phyloP scores from a whole-genome alignment of 1,139 yeast genomes.

The Sugiyamaella neomexicana region DNA sequence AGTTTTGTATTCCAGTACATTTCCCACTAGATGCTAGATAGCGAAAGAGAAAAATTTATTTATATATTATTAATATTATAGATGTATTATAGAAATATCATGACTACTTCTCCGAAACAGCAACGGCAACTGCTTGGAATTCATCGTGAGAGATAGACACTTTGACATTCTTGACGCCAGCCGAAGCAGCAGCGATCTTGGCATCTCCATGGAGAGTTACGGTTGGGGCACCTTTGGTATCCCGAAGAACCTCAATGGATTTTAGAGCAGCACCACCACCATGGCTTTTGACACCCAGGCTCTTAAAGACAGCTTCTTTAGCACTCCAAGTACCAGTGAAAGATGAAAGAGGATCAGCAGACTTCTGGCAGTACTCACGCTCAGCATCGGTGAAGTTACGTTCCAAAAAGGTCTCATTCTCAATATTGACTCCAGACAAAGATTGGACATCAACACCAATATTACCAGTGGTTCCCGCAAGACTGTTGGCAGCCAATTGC shows the following conservation, averaged over 20 bases:
- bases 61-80: slow-evolving; percentile 6
- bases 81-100: background rate
- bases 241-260: slow-evolving; percentile 85
- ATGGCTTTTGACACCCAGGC: slow-evolving; percentile 80
- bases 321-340: slow-evolving; percentile 99
- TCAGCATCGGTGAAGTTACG: slow-evolving; percentile 87
- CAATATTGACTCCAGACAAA: slow-evolving; percentile 73
- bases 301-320: slow-evolving; percentile 97
- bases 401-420: slow-evolving; percentile 83
- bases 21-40: slow-evolving; percentile 72
- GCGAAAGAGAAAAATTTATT: background rate
- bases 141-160: slow-evolving; percentile 96
- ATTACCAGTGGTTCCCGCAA: slow-evolving; percentile 58
- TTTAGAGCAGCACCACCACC: slow-evolving; percentile 95
- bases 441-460: slow-evolving; percentile 98
- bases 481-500: slow-evolving; percentile 39
- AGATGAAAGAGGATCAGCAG: slow-evolving; percentile 79
- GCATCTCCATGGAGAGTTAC: slow-evolving; percentile 80
- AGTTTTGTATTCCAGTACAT: slow-evolving; percentile 91
- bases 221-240: slow-evolving; percentile 74
- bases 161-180: slow-evolving; percentile 70
- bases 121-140: slow-evolving; percentile 96
- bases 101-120: slow-evolving; percentile 59
- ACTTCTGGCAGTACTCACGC: slow-evolving; percentile 65
- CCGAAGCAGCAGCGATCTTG: slow-evolving; percentile 63